Percentiles rank a stretch among this genome's conserved stretches.
phyloP scores from a whole-genome alignment of 768 basidiomycete species.

The Auriscalpium vulgare region DNA sequence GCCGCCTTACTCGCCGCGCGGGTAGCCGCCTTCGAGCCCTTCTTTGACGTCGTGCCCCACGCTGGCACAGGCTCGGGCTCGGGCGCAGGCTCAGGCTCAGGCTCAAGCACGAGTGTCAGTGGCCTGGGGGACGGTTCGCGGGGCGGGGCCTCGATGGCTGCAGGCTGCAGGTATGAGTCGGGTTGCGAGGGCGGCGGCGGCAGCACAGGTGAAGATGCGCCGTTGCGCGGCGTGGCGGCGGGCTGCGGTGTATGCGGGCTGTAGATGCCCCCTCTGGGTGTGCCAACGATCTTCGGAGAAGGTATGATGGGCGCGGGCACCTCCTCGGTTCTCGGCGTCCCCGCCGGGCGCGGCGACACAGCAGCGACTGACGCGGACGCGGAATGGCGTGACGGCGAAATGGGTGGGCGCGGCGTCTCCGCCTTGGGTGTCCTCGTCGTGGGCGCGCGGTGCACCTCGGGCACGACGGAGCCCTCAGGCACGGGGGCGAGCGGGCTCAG shows the following conservation, averaged over 20 bases:
- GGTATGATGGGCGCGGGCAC: background rate
- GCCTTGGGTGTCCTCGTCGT: slow-evolving; percentile 8
- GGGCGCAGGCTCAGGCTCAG: background rate
- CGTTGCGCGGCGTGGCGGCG: background rate
- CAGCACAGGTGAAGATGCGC: background rate
- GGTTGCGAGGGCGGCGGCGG: background rate
- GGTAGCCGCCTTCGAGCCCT: slow-evolving; percentile 8
- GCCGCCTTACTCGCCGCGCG: slow-evolving; percentile 7
- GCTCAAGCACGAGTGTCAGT: background rate
- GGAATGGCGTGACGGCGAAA: slow-evolving; percentile 2
- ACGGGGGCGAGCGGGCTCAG: slow-evolving; percentile 15
- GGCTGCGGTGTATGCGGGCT: background rate
- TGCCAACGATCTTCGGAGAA: background rate
- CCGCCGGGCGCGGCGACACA: slow-evolving; percentile 3
- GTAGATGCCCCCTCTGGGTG: background rate
- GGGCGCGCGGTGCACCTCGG: slow-evolving; percentile 8
- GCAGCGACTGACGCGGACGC: background rate
- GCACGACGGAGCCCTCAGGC: slow-evolving; percentile 9
- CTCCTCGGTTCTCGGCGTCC: slow-evolving; percentile 4
- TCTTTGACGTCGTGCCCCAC: slow-evolving; percentile 1
- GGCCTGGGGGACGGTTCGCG: slow-evolving; percentile 1
- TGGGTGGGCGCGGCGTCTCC: slow-evolving; percentile 10
- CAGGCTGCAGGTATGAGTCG: background rate
- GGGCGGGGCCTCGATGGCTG: slow-evolving; percentile 2
- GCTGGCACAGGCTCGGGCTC: background rate